phyloP scores from a whole-genome alignment of 2,329 filamentous ascomycete species.

The Cytospora mali region DNA sequence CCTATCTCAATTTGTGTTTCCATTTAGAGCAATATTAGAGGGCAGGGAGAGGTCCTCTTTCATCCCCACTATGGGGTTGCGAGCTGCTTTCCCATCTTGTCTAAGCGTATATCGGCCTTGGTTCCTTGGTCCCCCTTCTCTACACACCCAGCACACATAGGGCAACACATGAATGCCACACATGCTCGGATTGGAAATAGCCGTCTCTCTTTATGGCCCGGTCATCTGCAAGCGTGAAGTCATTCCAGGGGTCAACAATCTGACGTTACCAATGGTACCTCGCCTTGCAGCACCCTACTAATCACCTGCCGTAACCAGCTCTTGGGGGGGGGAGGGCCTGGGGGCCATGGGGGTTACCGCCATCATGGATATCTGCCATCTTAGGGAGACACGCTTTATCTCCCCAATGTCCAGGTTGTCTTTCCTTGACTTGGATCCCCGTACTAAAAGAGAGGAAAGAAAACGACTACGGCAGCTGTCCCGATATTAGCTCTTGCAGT shows the following conservation, averaged over 20 bases:
- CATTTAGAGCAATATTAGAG: not conserved
- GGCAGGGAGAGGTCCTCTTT: not conserved
- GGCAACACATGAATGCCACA: not conserved
- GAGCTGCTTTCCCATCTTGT: slow-evolving; percentile 26
- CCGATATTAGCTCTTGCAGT: no score
- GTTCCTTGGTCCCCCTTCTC: not conserved
- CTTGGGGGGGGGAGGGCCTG: no score
- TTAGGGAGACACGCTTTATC: not conserved
- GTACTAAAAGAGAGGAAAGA: not conserved
- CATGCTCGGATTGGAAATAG: not conserved
- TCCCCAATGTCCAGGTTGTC: not conserved
- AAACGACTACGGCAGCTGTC: no score
- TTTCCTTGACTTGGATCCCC: not conserved
- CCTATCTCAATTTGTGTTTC: not conserved
- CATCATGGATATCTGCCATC: not conserved
- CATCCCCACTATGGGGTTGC: slow-evolving; percentile 1
- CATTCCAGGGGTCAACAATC: not conserved
- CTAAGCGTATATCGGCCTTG: slow-evolving; percentile 16
- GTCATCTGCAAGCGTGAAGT: not conserved
- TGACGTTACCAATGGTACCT: not conserved
- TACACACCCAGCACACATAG: not conserved
- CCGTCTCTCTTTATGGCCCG: not conserved
- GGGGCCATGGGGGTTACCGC: no score
- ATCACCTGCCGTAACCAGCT: not conserved
- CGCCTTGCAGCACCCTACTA: not conserved